phyloP scores from a whole-genome alignment of 2,329 filamentous ascomycete genomes.

The Nectriaceae sp. region DNA sequence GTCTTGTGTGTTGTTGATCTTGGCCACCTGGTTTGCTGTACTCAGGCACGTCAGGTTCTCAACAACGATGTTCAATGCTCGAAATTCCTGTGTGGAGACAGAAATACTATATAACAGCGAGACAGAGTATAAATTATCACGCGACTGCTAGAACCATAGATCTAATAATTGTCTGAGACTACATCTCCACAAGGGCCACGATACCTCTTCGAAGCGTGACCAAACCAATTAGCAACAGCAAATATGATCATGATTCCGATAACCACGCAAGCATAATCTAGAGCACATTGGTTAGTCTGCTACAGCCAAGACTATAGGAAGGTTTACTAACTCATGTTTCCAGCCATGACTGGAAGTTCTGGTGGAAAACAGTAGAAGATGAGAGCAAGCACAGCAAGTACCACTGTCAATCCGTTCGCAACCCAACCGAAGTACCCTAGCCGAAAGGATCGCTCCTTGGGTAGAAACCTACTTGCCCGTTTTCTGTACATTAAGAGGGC shows the following conservation, averaged over 20 bases:
- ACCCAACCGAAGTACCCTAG: conserved; percentile 12
- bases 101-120: too few species aligned
- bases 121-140: too few species aligned
- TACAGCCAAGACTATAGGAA: not conserved
- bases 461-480: conserved; percentile 6
- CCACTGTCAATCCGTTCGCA: conserved; percentile 7
- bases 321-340: conserved; percentile 11
- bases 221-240: not conserved
- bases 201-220: not conserved
- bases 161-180: too few species aligned
- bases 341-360: conserved; percentile 8
- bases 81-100: too few species aligned
- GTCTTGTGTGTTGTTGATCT: too few species aligned
- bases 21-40: too few species aligned
- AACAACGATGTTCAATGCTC: too few species aligned
- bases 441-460: conserved; percentile 4
- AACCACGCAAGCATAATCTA: not conserved
- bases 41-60: too few species aligned
- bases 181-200: too few species aligned
- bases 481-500: conserved; percentile 7
- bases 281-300: not conserved
- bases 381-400: conserved; percentile 6
- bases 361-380: conserved; percentile 11
- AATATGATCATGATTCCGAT: not conserved
- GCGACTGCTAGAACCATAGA: too few species aligned